Evolutionary conservation across 2,329 filamentous ascomycete genomes (phyloP).

Genomic region (Aspergillus pseudoterreus): DNA sequence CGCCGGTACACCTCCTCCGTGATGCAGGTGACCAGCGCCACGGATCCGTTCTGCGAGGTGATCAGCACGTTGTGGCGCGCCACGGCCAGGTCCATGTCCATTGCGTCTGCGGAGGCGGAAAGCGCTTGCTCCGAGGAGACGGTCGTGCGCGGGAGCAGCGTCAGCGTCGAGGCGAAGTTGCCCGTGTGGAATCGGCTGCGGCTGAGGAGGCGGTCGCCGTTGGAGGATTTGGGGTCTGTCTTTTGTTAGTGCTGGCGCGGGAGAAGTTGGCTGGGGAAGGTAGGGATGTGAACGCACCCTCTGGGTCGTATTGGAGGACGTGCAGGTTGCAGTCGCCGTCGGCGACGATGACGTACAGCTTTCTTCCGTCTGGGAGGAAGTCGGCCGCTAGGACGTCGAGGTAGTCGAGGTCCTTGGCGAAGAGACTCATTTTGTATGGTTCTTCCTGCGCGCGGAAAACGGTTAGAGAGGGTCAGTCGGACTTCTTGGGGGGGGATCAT

Average conservation of each 20-base stretch:
- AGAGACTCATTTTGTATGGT: conserved; percentile 89
- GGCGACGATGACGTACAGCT: conserved; percentile 75
- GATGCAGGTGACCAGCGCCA: conserved; percentile 74
- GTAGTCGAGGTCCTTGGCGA: conserved; percentile 77
- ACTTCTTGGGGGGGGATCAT: conserved; percentile 24
- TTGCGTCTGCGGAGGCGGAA: conserved; percentile 32
- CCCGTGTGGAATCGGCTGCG: conserved; percentile 84
- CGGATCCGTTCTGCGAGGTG: conserved; percentile 69
- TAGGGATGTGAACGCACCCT: conserved; percentile 60
- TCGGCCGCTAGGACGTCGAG: conserved; percentile 79
- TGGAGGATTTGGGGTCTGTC: conserved; percentile 84
- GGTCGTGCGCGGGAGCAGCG: conserved; percentile 68
- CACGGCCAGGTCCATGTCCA: conserved; percentile 33
- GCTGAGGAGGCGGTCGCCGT: conserved; percentile 81
- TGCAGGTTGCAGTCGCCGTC: conserved; percentile 85
- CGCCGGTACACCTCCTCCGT: conserved; percentile 79
- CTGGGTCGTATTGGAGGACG: conserved; percentile 88
- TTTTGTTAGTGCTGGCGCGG: background rate
- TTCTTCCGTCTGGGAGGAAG: conserved; percentile 79
- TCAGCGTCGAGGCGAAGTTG: conserved; percentile 70
- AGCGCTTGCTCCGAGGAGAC: conserved; percentile 39
- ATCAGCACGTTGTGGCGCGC: conserved; percentile 60
- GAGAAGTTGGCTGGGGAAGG: background rate
- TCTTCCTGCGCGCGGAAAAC: conserved; percentile 60
- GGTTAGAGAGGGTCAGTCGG: conserved; percentile 1